Evolutionary conservation across 306 rosid genomes (phyloP), one percentile per base, ranked within the genome.

Genomic region (Erythrophleum fordii): DNA sequence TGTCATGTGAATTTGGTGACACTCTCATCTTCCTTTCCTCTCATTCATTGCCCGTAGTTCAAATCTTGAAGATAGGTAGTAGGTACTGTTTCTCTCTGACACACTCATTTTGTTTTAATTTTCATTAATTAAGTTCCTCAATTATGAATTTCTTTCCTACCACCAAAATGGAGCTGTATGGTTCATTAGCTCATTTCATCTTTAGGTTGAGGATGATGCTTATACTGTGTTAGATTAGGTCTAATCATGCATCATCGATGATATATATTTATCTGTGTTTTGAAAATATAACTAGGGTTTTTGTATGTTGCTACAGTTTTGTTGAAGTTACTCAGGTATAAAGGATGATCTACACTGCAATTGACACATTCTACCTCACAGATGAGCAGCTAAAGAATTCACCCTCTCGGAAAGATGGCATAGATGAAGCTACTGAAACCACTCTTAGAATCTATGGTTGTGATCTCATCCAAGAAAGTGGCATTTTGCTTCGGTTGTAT

Each of bases 401-500:
- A 6, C 91, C 95, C 14, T 87, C 92, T 34, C 79, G 89, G 49
- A 91, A 76, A 77, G 92, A 91, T 78, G 90, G 83, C 65, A 91
- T 89, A 66, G 92, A 89, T 76, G 90, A 84, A 67, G 82, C 89
- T 26, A 87, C 90, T 3, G 90, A 91, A 73, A 87, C 90, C 62
- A 76, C 90, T 49, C 89, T 91, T 52, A 79, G 95, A 82, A 89
- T 89, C 79, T 91, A 89, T 59, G 92, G 95, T 67, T 95, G 97
- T 51, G 98, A 93, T 92, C 95, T 95, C 84, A 84, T 95, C 61
- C 99, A 95, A 82, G 98, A 95, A 80, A 92, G 97, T 74, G 99
- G 98, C 82, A 95, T 95, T 83, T 85, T 95, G 85, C 99, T 95
- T 77, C 80, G 87, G 69, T 39, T 93, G 97, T 95, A 93, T 82